phyloP scores from a whole-genome alignment of 192 early-diverging fungal genomes.

The Ambispora gerdemannii region DNA sequence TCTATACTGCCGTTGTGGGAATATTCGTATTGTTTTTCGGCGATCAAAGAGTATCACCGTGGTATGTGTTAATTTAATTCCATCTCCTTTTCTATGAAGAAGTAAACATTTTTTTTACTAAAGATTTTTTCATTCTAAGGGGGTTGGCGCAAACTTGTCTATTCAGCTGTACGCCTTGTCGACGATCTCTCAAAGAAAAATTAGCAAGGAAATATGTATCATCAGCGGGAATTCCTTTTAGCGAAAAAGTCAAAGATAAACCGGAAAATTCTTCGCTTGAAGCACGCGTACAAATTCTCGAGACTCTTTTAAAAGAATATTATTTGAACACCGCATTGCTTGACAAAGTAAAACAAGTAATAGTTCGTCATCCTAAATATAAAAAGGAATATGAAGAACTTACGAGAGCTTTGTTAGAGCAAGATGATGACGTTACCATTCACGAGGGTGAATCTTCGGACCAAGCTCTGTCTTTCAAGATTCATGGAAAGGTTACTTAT shows the following conservation, averaged over 20 bases:
- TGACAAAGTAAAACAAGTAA: too few relatives aligned
- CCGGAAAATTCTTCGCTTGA: background rate
- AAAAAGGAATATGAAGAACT: too few relatives aligned
- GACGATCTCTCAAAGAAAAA: background rate
- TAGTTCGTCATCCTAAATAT: too few relatives aligned
- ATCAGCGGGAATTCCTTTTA: background rate
- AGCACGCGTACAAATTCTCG: background rate
- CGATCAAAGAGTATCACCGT: background rate
- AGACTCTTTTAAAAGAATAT: conserved; percentile 1
- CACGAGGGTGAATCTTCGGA: too few relatives aligned
- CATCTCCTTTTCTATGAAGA: too few relatives aligned
- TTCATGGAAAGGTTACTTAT: too few relatives aligned
- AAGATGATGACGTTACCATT: too few relatives aligned
- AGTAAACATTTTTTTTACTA: background rate
- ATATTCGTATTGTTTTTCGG: conserved; percentile 9
- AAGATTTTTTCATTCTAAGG: background rate
- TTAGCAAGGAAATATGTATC: background rate
- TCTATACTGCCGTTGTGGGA: too few relatives aligned
- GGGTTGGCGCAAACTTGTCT: background rate
- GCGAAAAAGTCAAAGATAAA: background rate
- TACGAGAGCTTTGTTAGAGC: too few relatives aligned
- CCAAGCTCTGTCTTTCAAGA: too few relatives aligned
- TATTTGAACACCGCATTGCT: background rate
- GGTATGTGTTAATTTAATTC: background rate
- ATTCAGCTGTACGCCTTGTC: background rate